A percentile compares a stretch with the other conserved stretches of the same genome.
phyloP scores from a whole-genome alignment of 2,329 filamentous ascomycete genomes.

The Xylariomycetidae sp. region DNA sequence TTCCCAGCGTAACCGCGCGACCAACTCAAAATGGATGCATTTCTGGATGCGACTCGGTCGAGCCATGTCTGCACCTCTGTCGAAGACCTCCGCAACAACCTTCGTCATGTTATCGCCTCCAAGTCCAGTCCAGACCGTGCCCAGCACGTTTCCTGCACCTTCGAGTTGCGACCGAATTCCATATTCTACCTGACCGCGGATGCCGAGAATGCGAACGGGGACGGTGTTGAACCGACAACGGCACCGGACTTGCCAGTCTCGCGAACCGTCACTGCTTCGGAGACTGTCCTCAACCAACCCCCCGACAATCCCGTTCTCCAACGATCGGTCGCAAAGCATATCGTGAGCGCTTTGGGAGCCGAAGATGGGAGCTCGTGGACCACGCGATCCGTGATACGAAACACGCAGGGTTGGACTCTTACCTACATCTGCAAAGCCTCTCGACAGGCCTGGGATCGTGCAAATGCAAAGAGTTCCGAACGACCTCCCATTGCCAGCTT shows the following conservation, averaged over 20 bases:
- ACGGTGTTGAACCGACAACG: slow-evolving; percentile 21
- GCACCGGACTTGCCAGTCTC: slow-evolving; percentile 21
- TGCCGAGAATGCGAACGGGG: slow-evolving; percentile 29
- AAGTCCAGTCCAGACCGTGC: slow-evolving; percentile 43
- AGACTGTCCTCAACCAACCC: slow-evolving; percentile 43
- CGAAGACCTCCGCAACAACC: slow-evolving; percentile 41
- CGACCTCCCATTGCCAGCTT: slow-evolving; percentile 42
- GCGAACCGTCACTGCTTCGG: slow-evolving; percentile 37
- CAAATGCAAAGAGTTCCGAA: slow-evolving; percentile 34
- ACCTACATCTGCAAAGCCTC: slow-evolving; percentile 50
- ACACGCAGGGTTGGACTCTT: slow-evolving; percentile 46
- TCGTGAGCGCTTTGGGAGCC: slow-evolving; percentile 36
- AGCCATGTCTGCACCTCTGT: slow-evolving; percentile 30
- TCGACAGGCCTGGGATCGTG: slow-evolving; percentile 42
- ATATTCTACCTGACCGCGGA: slow-evolving; percentile 36
- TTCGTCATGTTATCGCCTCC: slow-evolving; percentile 34
- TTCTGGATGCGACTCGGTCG: slow-evolving; percentile 24
- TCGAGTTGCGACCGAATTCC: slow-evolving; percentile 40
- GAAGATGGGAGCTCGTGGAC: slow-evolving; percentile 46
- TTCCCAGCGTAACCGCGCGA: background rate
- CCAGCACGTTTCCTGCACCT: slow-evolving; percentile 40
- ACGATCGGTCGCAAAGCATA: slow-evolving; percentile 41
- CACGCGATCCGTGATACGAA: slow-evolving; percentile 37
- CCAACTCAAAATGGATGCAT: slow-evolving; percentile 21
- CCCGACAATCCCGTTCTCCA: slow-evolving; percentile 43